Evolutionary conservation across 257 asterid species (phyloP), one percentile per base, ranked within the genome.

Genomic region (Solanum tarijense): DNA sequence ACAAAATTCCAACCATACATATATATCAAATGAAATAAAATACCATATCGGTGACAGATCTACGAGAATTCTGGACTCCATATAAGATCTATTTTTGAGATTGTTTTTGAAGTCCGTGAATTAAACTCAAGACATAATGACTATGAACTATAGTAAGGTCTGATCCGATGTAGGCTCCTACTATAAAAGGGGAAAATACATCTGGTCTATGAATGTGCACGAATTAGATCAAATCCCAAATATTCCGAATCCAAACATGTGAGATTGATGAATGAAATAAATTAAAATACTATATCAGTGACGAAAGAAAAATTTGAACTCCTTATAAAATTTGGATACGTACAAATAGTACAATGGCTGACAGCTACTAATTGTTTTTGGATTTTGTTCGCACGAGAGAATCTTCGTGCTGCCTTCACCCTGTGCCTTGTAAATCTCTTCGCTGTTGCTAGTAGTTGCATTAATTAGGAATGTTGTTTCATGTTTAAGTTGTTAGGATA

Each of bases 371-470:
- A 71, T 92, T 52, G 72, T 71, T 52, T 79, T 72, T 18, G 66
- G 91, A 93, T 93, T 92, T 88, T 65, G 76, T 88, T 88, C 73
- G 93, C 91, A 90, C 93, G 92, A 87, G 87, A 89, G 90, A 89
- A 87, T 92, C 92, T 92, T 83, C 60, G n/a, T 7, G 74, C 86
- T 69, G 76, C 38, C 39, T 69, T 32, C 76, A 7, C 68, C 21
- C 73, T 81, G 29, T 72, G 39, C 16, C 14, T 78, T 41, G n/a
- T 12, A 12, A 78, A 13, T 25, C 58, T 75, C 36, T 7, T 78
- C 20, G 20, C 3, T 78, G 84, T 25, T 76, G 35, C 43, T 25
- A 58, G 9, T 3, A 39, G 66, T 79, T 41, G 65, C 65, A 13
- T 79, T 43, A 79, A 79, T 41, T 41, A 78, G 9, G 4, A 78